phyloP scores from a whole-genome alignment of 257 asterid genomes.

The Fraxinus americana region DNA sequence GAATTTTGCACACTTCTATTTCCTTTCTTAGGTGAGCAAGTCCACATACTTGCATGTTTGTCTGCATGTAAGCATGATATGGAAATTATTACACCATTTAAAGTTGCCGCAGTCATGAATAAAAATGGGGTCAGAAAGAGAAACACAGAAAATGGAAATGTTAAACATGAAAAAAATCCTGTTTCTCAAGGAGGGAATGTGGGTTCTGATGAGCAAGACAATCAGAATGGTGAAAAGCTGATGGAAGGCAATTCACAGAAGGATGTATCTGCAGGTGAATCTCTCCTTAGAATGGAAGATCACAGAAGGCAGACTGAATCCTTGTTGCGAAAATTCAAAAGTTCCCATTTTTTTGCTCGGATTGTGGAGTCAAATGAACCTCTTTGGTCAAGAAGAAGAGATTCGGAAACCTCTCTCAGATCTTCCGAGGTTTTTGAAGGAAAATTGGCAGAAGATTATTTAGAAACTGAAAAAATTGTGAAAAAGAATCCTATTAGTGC shows the following conservation, averaged over 20 bases:
- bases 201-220: slow-evolving; percentile 41
- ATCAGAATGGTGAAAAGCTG: slow-evolving; percentile 39
- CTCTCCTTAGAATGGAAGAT: slow-evolving; percentile 87
- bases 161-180: slow-evolving; percentile 35
- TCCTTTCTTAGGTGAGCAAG: slow-evolving; percentile 72
- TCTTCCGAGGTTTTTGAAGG: slow-evolving; percentile 47
- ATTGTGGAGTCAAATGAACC: slow-evolving; percentile 78
- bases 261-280: slow-evolving; percentile 68
- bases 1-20: slow-evolving; percentile 25
- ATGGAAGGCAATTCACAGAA: slow-evolving; percentile 40
- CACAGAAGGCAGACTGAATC: slow-evolving; percentile 76
- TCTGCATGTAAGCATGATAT: slow-evolving; percentile 87
- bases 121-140: slow-evolving; percentile 64
- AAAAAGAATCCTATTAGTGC: slow-evolving; percentile 49
- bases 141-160: slow-evolving; percentile 56
- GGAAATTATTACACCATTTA: slow-evolving; percentile 94
- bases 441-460: slow-evolving; percentile 40
- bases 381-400: slow-evolving; percentile 82
- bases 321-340: slow-evolving; percentile 64
- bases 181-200: slow-evolving; percentile 33
- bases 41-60: slow-evolving; percentile 78
- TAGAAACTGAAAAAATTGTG: slow-evolving; percentile 38
- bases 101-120: slow-evolving; percentile 90
- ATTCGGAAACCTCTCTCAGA: slow-evolving; percentile 34
- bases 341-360: slow-evolving; percentile 88